Conservation (phyloP, 225 moss, liverwort and hornwort genomes). For the Anthoceros angustus region DNA sequence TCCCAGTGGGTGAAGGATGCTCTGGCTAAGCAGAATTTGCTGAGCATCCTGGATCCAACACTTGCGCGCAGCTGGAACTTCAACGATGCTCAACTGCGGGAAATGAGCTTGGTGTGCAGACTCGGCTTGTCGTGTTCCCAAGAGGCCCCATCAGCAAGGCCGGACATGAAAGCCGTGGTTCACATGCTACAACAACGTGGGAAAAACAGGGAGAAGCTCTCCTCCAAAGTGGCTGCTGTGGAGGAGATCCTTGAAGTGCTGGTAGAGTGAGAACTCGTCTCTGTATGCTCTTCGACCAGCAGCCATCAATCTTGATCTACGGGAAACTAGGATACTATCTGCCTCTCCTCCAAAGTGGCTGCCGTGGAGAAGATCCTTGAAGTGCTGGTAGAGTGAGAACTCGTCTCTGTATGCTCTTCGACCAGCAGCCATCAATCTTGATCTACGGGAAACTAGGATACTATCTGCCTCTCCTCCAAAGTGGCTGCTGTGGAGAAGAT, state of each 20-base stretch:
- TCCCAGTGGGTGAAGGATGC: constrained; percentile 9
- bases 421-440: too few species aligned
- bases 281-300: not conserved
- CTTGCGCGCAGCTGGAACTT: not conserved
- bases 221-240: not conserved
- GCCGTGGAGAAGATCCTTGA: not conserved
- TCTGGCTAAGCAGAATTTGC: not conserved
- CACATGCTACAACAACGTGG: not conserved
- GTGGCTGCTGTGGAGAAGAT: not conserved
- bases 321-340: too few species aligned
- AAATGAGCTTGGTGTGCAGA: not conserved
- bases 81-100: not conserved
- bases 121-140: not conserved
- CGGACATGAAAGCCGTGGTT: not conserved
- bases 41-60: not conserved
- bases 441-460: too few species aligned
- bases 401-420: not conserved
- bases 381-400: not conserved
- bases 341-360: not conserved
- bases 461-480: not conserved
- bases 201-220: not conserved
- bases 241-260: not conserved
- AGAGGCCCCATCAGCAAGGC: not conserved
- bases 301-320: too few species aligned
- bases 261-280: not conserved